Conservation (phyloP, 2,329 filamentous ascomycete genomes). For the Parafenestella ontariensis region DNA sequence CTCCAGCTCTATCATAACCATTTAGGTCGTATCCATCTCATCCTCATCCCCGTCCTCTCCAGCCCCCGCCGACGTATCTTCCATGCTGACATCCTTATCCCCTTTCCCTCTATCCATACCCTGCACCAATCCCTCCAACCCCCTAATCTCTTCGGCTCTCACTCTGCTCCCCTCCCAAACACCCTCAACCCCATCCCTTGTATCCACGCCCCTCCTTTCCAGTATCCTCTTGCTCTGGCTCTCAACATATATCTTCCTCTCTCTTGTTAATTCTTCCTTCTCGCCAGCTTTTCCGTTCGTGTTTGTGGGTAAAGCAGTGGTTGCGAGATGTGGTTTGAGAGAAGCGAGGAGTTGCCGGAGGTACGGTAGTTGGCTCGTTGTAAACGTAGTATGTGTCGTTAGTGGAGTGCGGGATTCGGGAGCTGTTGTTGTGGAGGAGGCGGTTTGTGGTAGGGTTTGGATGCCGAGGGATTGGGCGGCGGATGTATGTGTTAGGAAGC, state of each 20-base stretch:
- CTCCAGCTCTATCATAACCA: not conserved
- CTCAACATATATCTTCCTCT: slow-evolving; percentile 84
- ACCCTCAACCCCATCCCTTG: slow-evolving; percentile 44
- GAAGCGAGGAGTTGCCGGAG: slow-evolving; percentile 73
- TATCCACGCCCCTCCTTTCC: slow-evolving; percentile 73
- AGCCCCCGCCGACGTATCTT: not conserved
- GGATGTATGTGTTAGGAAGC: slow-evolving; percentile 62
- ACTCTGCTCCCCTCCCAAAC: slow-evolving; percentile 34
- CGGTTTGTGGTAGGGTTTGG: slow-evolving; percentile 38
- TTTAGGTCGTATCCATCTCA: slow-evolving; percentile 34
- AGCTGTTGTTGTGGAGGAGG: slow-evolving; percentile 22
- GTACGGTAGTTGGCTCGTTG: slow-evolving; percentile 81
- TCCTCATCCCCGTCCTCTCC: slow-evolving; percentile 20
- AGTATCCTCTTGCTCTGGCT: slow-evolving; percentile 77
- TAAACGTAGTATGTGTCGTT: slow-evolving; percentile 76
- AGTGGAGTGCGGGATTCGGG: slow-evolving; percentile 58
- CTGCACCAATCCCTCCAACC: slow-evolving; percentile 37
- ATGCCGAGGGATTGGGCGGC: slow-evolving; percentile 57
- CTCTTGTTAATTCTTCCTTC: slow-evolving; percentile 62
- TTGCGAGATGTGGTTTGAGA: slow-evolving; percentile 69
- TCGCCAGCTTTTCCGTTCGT: slow-evolving; percentile 32
- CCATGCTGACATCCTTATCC: not conserved
- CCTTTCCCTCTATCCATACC: slow-evolving; percentile 14
- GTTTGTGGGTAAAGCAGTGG: slow-evolving; percentile 37
- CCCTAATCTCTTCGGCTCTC: slow-evolving; percentile 37